Evolutionary conservation across 2,329 filamentous ascomycete genomes (phyloP).

Genomic region (Taxawa tesnikishii): DNA sequence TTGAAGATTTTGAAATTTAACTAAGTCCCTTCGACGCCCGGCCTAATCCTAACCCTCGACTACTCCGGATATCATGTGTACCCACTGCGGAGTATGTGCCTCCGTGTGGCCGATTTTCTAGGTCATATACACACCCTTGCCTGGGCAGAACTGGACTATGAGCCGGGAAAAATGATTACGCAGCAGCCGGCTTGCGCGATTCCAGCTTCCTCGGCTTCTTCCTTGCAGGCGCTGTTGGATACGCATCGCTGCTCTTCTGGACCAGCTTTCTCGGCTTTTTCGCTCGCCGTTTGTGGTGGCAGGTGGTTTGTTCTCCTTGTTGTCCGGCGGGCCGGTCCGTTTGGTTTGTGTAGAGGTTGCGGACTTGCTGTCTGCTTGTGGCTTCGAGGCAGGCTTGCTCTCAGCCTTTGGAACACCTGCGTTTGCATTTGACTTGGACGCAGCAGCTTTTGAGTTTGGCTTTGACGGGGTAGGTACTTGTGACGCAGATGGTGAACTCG

Average conservation of each 20-base stretch:
- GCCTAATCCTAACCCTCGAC: too few relatives aligned
- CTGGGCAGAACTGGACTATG: too few relatives aligned
- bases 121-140: too few relatives aligned
- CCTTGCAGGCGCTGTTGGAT: slow-evolving; percentile 5
- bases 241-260: slow-evolving; percentile 8
- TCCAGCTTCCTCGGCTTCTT: slow-evolving; percentile 17
- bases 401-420: too few relatives aligned
- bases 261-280: slow-evolving; percentile 17
- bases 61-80: too few relatives aligned
- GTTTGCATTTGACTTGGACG: too few relatives aligned
- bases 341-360: slow-evolving; percentile 7
- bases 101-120: too few relatives aligned
- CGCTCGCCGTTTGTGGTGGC: slow-evolving; percentile 7
- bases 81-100: too few relatives aligned
- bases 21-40: too few relatives aligned
- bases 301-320: slow-evolving; percentile 12
- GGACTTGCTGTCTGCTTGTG: slow-evolving; percentile 8
- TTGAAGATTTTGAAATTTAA: too few relatives aligned
- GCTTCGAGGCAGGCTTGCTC: slow-evolving; percentile 8
- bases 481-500: neutral
- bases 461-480: neutral
- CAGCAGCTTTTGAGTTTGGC: neutral
- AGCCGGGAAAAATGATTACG: too few relatives aligned
- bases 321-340: slow-evolving; percentile 5
- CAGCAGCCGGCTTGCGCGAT: slow-evolving; percentile 10